Evolutionary conservation across 2,329 filamentous ascomycete species (phyloP).

Genomic region (Colletotrichum magnum): DNA sequence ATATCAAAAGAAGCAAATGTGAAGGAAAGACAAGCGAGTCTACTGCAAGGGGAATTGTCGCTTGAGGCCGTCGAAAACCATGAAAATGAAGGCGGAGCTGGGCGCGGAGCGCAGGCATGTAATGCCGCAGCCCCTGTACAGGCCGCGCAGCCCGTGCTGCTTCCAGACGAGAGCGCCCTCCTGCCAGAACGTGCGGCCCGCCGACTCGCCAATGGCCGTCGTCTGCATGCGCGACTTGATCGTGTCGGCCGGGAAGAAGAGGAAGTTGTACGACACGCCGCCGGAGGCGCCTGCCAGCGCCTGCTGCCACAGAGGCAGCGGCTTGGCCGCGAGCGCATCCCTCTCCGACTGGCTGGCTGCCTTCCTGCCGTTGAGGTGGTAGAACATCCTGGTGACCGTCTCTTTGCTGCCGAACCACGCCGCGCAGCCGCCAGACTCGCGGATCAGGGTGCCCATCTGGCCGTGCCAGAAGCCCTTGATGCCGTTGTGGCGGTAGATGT

Average conservation of each 20-base stretch:
- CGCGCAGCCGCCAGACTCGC: slow-evolving; percentile 92
- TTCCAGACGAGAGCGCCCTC: slow-evolving; percentile 84
- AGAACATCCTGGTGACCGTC: slow-evolving; percentile 80
- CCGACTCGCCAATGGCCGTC: slow-evolving; percentile 73
- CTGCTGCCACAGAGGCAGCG: slow-evolving; percentile 87
- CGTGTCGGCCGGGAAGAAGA: slow-evolving; percentile 97
- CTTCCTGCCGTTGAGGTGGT: slow-evolving; percentile 65
- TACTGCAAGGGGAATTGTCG: slow-evolving; percentile 70
- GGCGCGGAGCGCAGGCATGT: slow-evolving; percentile 90
- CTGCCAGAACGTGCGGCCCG: slow-evolving; percentile 77
- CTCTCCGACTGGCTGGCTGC: slow-evolving; percentile 57
- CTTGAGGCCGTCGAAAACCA: slow-evolving; percentile 91
- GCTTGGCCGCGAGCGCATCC: slow-evolving; percentile 59
- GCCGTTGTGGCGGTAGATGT: slow-evolving; percentile 87
- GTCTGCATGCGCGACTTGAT: slow-evolving; percentile 99
- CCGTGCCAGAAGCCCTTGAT: slow-evolving; percentile 94
- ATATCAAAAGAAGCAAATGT: slow-evolving; percentile 36
- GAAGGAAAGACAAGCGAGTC: slow-evolving; percentile 33
- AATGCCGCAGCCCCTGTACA: slow-evolving; percentile 96
- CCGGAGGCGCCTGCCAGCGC: slow-evolving; percentile 89
- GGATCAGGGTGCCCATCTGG: slow-evolving; percentile 91
- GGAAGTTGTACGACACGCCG: slow-evolving; percentile 95
- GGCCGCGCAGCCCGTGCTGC: slow-evolving; percentile 83
- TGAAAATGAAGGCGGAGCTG: slow-evolving; percentile 98
- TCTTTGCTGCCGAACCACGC: slow-evolving; percentile 97